Evolutionary conservation across 2,329 filamentous ascomycete genomes (phyloP).

Genomic region (Botrytis fabae): DNA sequence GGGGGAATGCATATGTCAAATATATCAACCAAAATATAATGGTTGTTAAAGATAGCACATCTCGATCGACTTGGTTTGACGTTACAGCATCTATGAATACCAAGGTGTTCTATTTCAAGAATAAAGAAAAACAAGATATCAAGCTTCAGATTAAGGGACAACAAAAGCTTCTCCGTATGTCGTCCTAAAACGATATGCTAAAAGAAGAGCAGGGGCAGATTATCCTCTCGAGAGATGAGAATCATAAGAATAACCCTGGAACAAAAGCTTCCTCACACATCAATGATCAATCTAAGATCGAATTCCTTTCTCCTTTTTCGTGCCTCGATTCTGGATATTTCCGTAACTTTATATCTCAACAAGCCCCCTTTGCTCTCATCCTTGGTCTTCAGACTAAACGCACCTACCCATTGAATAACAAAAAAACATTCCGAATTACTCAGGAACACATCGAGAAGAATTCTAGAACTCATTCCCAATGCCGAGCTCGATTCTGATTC

Average conservation of each 20-base stretch:
- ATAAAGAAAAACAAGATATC: background rate
- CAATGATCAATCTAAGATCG: background rate
- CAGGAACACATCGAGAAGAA: background rate
- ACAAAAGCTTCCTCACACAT: background rate
- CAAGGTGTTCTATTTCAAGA: constrained; percentile 1
- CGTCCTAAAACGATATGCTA: background rate
- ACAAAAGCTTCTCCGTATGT: background rate
- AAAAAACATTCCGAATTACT: background rate
- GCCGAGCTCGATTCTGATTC: no score
- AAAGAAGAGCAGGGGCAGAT: background rate
- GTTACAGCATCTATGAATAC: background rate
- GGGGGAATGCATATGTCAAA: background rate
- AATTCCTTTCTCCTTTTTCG: background rate
- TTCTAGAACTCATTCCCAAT: background rate
- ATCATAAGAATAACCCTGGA: background rate
- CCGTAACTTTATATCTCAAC: background rate
- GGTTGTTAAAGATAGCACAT: constrained; percentile 2
- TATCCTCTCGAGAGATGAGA: background rate
- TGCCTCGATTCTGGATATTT: background rate
- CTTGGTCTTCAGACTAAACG: background rate
- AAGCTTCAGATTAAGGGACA: background rate
- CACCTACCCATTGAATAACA: background rate
- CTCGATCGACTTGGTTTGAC: background rate
- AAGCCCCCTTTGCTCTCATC: background rate
- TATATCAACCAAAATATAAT: background rate